Evolutionary conservation across 2,329 filamentous ascomycete species (phyloP).

Genomic region (Fragosphaeria purpurea): DNA sequence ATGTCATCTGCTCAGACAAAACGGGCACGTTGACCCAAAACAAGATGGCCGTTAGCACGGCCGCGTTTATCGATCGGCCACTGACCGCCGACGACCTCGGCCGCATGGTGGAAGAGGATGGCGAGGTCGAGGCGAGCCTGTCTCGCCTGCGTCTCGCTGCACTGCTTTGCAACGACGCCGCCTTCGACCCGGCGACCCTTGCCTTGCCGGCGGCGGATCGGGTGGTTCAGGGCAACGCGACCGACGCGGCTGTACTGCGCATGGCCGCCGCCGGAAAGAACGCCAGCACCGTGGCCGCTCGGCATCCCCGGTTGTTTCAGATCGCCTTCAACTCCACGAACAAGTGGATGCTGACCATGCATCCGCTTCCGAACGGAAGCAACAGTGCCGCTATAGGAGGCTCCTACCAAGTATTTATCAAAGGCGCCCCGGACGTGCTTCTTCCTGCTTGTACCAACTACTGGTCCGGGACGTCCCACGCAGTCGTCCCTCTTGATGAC

Average conservation of each 20-base stretch:
- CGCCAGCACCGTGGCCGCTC: conserved; percentile 9
- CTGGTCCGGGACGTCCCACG: conserved; percentile 18
- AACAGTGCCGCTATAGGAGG: conserved; percentile 9
- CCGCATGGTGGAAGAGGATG: conserved; percentile 7
- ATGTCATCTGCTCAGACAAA: conserved; percentile 34
- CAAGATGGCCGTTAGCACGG: conserved; percentile 32
- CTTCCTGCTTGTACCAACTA: conserved; percentile 25
- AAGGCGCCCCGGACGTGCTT: conserved; percentile 45
- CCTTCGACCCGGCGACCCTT: conserved; percentile 28
- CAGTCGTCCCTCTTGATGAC: conserved; percentile 18
- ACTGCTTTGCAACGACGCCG: conserved; percentile 31
- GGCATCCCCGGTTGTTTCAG: conserved; percentile 24
- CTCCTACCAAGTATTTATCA: conserved; percentile 32
- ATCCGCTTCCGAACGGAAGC: neutral
- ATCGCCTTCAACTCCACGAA: conserved; percentile 42
- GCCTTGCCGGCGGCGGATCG: conserved; percentile 25
- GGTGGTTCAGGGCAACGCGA: conserved; percentile 31
- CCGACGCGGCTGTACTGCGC: conserved; percentile 31
- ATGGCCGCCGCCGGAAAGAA: conserved; percentile 23
- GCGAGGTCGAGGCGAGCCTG: conserved; percentile 8
- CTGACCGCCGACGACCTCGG: conserved; percentile 19
- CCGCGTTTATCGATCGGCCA: conserved; percentile 26
- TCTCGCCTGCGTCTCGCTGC: conserved; percentile 21
- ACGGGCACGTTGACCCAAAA: conserved; percentile 34
- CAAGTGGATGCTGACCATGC: conserved; percentile 37